These are phyloP conservation scores for Pleurotus eryngii DNA, from an alignment of 768 basidiomycete genomes.

Conservation along the genomic window DNA sequence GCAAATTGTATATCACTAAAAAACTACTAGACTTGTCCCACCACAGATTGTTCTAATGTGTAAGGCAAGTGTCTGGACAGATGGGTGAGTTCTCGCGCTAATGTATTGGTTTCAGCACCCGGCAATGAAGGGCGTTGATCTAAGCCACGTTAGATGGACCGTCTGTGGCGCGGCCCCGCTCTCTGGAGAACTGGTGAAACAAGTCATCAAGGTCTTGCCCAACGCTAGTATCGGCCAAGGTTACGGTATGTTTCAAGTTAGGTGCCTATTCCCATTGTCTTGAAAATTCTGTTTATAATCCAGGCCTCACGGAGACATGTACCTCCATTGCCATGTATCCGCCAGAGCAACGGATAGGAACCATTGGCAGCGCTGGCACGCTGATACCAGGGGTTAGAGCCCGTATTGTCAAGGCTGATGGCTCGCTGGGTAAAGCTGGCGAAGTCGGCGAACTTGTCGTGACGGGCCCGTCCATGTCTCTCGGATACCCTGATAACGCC, in stretches of 20 bases:
- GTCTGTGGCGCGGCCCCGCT: slow-evolving; percentile 65
- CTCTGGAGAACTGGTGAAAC: slow-evolving; percentile 49
- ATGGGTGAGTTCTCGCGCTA: neutral
- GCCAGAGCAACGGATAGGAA: slow-evolving; percentile 39
- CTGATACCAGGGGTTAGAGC: slow-evolving; percentile 50
- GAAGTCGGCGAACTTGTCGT: slow-evolving; percentile 44
- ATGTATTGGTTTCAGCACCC: slow-evolving; percentile 39
- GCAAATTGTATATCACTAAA: neutral
- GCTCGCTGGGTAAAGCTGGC: slow-evolving; percentile 32
- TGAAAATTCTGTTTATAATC: neutral
- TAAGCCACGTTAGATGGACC: slow-evolving; percentile 49
- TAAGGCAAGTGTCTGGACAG: slow-evolving; percentile 41
- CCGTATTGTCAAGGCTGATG: slow-evolving; percentile 41
- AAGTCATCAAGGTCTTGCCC: slow-evolving; percentile 45
- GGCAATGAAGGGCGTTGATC: slow-evolving; percentile 43
- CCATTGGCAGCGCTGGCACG: slow-evolving; percentile 54
- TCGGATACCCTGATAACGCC: slow-evolving; percentile 56
- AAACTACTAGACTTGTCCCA: slow-evolving; percentile 44
- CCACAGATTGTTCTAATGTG: slow-evolving; percentile 65
- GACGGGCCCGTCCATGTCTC: slow-evolving; percentile 54
- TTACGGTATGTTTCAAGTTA: slow-evolving; percentile 39
- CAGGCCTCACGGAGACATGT: slow-evolving; percentile 65
- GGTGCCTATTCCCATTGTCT: neutral
- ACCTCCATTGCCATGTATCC: slow-evolving; percentile 49
- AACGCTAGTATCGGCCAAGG: slow-evolving; percentile 65